Base-by-base conservation (phyloP, 1,139 yeast genomes). In the Sugiyamaella grinbergsii region DNA sequence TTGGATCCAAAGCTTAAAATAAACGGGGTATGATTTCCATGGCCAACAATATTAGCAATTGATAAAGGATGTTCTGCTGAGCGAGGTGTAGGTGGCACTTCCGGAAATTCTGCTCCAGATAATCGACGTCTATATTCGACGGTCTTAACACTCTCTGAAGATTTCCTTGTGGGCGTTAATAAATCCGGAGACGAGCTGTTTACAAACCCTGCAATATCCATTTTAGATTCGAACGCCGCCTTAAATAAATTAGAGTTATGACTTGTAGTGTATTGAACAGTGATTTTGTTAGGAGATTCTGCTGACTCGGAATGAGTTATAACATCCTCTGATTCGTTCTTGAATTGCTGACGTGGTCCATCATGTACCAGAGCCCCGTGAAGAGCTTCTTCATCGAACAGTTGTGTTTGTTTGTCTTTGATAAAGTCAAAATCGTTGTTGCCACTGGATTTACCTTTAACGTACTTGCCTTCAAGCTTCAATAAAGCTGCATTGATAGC, bases 401-500 rank as follows among this genome's bases (percentile, higher is more conserved):
- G 28, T 28, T 18, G 13, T 15, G 40, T 20, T 20, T 8, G 16
- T n/a, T 18, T 24, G n/a, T 11, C 18, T 6, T 34, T 19, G 16
- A 11, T 20, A n/a, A n/a, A n/a, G n/a, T n/a, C n/a, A n/a, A n/a
- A n/a, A n/a, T n/a, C n/a, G n/a, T n/a, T n/a, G n/a, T n/a, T n/a
- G n/a, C n/a, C n/a, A n/a, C n/a, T n/a, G n/a, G n/a, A n/a, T n/a
- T n/a, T 41, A 11, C 47, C 49, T 48, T 57, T 59, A 11, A 47
- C 51, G 39, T 56, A 76, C 36, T 76, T 80, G 0, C 96, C 97
- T 67, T 87, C 95, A 26, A 90, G 71, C 65, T 86, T 88, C 64
- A 76, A 74, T 55, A 90, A 72, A 0, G 97, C 93, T 49, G 81
- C 80, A 51, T 77, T 79, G n/a, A 90, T 74, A 0, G 96, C 96